A percentile compares a stretch with the other conserved stretches of the same genome.
These are phyloP conservation scores for Carex cristatella DNA, from an alignment of 176 grass and related monocot genomes.

Conservation along the genomic window DNA sequence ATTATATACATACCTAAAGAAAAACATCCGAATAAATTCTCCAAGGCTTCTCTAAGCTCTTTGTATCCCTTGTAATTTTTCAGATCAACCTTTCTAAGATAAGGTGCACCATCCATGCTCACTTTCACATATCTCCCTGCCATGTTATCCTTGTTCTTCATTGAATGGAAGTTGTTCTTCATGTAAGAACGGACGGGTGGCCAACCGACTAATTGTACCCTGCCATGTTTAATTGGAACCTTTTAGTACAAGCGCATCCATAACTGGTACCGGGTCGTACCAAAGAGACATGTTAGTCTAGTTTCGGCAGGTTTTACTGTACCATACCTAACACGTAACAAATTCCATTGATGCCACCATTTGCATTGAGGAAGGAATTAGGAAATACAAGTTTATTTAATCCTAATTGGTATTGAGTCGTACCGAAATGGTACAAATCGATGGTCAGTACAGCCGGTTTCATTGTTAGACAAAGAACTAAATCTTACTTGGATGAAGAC, in stretches of 20 bases:
- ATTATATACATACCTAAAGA: slow-evolving; percentile 12
- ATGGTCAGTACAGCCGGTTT: not conserved
- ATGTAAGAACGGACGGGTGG: slow-evolving; percentile 30
- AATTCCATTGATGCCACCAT: not conserved
- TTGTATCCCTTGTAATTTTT: slow-evolving; percentile 28
- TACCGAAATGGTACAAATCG: not conserved
- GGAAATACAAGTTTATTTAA: not conserved
- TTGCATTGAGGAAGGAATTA: not conserved
- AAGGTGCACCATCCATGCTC: slow-evolving; percentile 49
- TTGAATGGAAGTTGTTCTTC: slow-evolving; percentile 27
- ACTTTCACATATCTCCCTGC: slow-evolving; percentile 32
- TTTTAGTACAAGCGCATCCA: not conserved
- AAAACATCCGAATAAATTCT: slow-evolving; percentile 44
- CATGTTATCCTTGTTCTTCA: slow-evolving; percentile 7
- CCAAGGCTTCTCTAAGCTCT: slow-evolving; percentile 37
- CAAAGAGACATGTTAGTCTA: not conserved
- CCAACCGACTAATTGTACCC: slow-evolving; percentile 35
- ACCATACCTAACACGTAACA: not conserved
- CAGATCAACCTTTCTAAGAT: slow-evolving; percentile 42
- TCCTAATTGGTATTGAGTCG: not conserved
- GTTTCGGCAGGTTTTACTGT: too few relatives aligned
- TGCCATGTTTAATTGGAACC: not conserved
- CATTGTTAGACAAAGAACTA: not conserved
- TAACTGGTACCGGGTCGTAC: not conserved
- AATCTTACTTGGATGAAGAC: slow-evolving; percentile 24